These are phyloP conservation scores for Diospyros kaki DNA, from an alignment of 148 eudicot genomes.

Conservation along the genomic window DNA sequence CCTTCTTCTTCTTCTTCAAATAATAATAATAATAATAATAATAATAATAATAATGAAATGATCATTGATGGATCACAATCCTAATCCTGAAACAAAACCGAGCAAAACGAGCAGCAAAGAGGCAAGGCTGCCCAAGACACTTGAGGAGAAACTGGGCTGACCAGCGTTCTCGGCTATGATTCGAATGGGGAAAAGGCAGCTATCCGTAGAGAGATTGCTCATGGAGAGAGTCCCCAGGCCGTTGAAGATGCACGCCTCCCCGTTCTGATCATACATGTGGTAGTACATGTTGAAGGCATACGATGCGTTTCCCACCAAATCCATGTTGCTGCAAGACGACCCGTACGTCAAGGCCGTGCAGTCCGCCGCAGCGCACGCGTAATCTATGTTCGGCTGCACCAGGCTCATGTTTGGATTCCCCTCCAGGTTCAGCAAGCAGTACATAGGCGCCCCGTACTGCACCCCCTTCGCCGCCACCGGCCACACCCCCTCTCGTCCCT, in stretches of 20 bases:
- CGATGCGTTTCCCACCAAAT: background rate
- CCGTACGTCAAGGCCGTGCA: slow-evolving; percentile 14
- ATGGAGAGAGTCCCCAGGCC: background rate
- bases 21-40: too few relatives aligned
- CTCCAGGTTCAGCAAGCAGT: background rate
- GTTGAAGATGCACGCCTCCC: slow-evolving; percentile 7
- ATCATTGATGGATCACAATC: too few relatives aligned
- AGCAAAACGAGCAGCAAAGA: too few relatives aligned
- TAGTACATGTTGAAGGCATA: slow-evolving; percentile 10
- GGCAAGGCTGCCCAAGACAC: too few relatives aligned
- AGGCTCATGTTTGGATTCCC: background rate
- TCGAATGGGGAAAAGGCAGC: slow-evolving; percentile 9
- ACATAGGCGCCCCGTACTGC: background rate
- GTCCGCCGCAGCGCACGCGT: slow-evolving; percentile 10
- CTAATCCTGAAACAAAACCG: too few relatives aligned
- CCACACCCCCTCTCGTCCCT: background rate
- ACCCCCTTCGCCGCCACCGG: slow-evolving; percentile 12
- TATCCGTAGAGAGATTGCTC: background rate
- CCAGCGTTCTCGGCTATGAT: background rate
- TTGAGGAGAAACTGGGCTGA: too few relatives aligned
- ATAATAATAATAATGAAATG: too few relatives aligned
- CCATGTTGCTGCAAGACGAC: slow-evolving; percentile 12
- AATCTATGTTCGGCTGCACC: background rate
- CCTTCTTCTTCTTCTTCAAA: too few relatives aligned
- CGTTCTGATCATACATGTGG: background rate